Conservation (phyloP, 1,139 yeast species). For the Wickerhamiella pararugosa region DNA sequence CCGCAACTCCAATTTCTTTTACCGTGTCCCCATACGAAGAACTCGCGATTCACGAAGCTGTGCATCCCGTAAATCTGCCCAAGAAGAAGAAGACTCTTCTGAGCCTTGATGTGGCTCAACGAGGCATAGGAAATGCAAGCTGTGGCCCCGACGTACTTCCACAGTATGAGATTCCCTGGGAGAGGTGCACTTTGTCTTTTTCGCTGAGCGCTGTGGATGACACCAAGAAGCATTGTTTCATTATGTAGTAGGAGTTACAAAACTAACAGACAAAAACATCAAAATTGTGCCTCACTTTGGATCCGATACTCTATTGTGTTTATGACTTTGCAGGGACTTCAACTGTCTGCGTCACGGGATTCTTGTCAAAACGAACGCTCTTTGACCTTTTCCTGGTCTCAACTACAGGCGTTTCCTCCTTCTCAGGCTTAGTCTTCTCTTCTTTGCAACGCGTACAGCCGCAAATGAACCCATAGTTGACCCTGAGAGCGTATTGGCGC, state of each 20-base stretch:
- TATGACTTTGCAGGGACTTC: constrained; percentile 40
- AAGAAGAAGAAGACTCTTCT: neutral
- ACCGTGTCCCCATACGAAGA: constrained; percentile 2
- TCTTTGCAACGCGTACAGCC: constrained; percentile 48
- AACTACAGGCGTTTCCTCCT: constrained; percentile 4
- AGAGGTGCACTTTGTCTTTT: no score
- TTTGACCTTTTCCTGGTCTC: constrained; percentile 39
- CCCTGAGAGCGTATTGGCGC: constrained; percentile 51
- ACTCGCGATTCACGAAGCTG: neutral
- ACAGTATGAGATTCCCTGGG: neutral
- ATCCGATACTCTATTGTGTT: constrained; percentile 69
- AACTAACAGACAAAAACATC: constrained; percentile 20
- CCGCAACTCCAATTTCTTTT: neutral
- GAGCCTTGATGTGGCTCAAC: constrained; percentile 2
- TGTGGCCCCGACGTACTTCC: constrained; percentile 4
- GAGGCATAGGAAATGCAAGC: constrained; percentile 4
- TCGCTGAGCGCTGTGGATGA: no score
- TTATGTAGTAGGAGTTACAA: no score
- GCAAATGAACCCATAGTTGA: constrained; percentile 80
- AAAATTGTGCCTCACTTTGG: constrained; percentile 56
- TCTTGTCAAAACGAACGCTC: constrained; percentile 59
- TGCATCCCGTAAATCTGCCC: constrained; percentile 1
- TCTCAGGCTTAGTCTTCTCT: constrained; percentile 22
- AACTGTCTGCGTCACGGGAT: constrained; percentile 17
- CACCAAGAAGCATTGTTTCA: no score